Evolutionary conservation across 208 protist species (phyloP).

Genomic region (Polymyxa betae): DNA sequence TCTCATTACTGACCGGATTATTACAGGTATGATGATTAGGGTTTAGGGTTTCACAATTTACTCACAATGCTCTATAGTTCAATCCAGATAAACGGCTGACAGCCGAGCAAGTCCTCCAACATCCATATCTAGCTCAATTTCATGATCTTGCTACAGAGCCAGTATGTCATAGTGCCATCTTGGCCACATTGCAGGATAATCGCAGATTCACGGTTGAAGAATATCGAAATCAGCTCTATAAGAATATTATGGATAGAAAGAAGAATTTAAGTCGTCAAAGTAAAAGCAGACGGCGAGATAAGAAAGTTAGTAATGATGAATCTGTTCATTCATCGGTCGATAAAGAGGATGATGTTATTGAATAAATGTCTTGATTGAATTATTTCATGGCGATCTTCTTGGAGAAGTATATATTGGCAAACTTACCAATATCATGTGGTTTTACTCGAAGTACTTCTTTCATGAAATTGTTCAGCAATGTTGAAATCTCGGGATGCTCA

Average conservation of each 20-base stretch:
- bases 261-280: neutral
- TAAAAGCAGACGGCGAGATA: neutral
- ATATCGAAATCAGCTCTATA: neutral
- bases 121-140: conserved; percentile 67
- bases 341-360: too few relatives aligned
- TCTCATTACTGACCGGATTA: conserved; percentile 56
- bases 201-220: conserved; percentile 10
- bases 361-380: too few relatives aligned
- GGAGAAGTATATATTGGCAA: neutral
- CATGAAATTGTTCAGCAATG: neutral
- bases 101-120: conserved; percentile 56
- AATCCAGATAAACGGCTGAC: conserved; percentile 61
- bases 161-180: neutral
- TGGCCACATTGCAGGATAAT: neutral
- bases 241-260: conserved; percentile 32
- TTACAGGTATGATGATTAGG: conserved; percentile 34
- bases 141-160: conserved; percentile 52
- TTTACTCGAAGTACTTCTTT: neutral
- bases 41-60: neutral
- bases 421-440: neutral
- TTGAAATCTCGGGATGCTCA: neutral
- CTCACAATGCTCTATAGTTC: conserved; percentile 3
- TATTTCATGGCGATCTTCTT: neutral
- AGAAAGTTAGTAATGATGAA: neutral
- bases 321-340: neutral